These are phyloP conservation scores for Kluyveromyces dobzhanskii DNA, from an alignment of 805 yeast species.

Conservation along the genomic window DNA sequence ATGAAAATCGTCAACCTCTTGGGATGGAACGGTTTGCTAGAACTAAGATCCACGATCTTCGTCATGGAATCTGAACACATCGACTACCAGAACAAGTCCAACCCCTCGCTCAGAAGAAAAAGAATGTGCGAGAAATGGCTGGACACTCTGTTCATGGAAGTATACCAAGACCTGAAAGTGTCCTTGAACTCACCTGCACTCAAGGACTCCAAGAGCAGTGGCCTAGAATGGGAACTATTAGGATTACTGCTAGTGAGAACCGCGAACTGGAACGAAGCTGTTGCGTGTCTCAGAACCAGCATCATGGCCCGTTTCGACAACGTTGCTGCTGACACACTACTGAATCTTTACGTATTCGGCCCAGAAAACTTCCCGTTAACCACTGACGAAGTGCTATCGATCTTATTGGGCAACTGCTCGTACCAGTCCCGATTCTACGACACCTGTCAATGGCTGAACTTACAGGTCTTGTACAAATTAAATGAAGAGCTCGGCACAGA, in stretches of 20 bases:
- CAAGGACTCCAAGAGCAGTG: conserved; percentile 40
- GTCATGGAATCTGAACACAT: conserved; percentile 69
- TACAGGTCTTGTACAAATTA: conserved; percentile 37
- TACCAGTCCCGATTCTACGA: conserved; percentile 64
- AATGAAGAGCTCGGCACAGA: conserved; percentile 16
- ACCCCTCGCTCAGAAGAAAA: conserved; percentile 18
- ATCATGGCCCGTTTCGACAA: conserved; percentile 53
- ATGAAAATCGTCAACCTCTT: conserved; percentile 56
- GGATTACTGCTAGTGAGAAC: conserved; percentile 48
- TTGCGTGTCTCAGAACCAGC: conserved; percentile 48
- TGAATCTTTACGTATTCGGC: conserved; percentile 32
- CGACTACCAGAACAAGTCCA: conserved; percentile 8
- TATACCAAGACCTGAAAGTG: conserved; percentile 30
- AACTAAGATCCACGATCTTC: conserved; percentile 60
- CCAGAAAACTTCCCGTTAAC: conserved; percentile 16
- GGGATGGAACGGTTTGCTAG: conserved; percentile 79
- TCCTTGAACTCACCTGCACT: conserved; percentile 23
- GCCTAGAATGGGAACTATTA: conserved; percentile 67
- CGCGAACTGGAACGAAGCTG: conserved; percentile 39
- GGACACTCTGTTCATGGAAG: conserved; percentile 26
- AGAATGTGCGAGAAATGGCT: conserved; percentile 29
- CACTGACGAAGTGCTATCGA: conserved; percentile 33
- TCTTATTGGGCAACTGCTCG: conserved; percentile 43
- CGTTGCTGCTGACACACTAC: conserved; percentile 43
- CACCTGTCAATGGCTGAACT: conserved; percentile 38